Evolutionary conservation across 1,139 yeast genomes (phyloP).

Genomic region (Yamadazyma siamensis): DNA sequence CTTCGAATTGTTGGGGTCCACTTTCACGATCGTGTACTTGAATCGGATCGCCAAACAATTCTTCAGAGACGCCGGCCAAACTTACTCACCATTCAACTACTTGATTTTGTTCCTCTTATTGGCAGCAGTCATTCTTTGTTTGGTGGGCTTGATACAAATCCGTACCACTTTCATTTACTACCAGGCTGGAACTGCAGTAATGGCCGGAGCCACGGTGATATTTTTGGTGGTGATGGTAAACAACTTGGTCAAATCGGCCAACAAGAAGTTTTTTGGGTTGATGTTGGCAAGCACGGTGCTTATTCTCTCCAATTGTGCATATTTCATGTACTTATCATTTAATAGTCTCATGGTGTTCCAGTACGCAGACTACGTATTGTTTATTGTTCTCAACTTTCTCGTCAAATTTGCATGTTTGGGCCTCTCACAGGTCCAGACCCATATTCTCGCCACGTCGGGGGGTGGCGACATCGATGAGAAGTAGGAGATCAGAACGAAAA

Average conservation of each 20-base stretch:
- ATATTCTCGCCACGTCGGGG: too few relatives aligned
- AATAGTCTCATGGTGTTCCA: conserved; percentile 6
- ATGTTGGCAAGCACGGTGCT: conserved; percentile 4
- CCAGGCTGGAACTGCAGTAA: conserved; percentile 10
- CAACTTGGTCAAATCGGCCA: conserved; percentile 1
- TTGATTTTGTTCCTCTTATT: conserved; percentile 4
- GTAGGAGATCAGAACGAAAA: too few relatives aligned
- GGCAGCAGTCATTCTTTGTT: conserved; percentile 8
- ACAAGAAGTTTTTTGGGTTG: conserved; percentile 7
- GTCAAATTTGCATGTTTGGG: conserved; percentile 9
- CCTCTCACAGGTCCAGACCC: conserved; percentile 3
- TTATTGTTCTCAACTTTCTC: conserved; percentile 8
- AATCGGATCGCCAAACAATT: conserved; percentile 7
- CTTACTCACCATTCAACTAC: conserved; percentile 8
- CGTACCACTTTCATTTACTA: conserved; percentile 10
- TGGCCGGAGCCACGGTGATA: conserved; percentile 8
- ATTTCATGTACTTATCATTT: conserved; percentile 12
- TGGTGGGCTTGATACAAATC: conserved; percentile 11
- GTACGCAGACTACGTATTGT: conserved; percentile 9
- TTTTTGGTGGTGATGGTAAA: conserved; percentile 3
- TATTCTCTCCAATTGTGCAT: conserved; percentile 9
- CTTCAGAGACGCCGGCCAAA: conserved; percentile 3
- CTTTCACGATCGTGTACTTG: conserved; percentile 9
- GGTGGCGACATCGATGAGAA: too few relatives aligned
- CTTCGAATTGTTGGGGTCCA: conserved; percentile 12